Evolutionary conservation across 176 grass and related monocot species (phyloP).

Genomic region (Rhynchospora pubera): DNA sequence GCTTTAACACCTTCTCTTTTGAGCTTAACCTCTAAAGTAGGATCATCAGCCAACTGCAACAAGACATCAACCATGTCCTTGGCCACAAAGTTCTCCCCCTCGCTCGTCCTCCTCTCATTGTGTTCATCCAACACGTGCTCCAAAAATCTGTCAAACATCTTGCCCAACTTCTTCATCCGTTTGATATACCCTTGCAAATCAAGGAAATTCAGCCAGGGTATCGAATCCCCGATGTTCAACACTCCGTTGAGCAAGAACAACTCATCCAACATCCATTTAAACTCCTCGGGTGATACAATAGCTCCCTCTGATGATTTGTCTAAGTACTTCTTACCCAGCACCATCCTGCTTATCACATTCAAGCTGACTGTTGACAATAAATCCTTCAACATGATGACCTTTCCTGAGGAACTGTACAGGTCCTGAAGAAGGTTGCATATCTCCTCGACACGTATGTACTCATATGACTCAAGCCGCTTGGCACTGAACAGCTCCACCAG

Average conservation of each 20-base stretch:
- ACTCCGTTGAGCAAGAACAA: slow-evolving; percentile 86
- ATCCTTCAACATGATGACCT: slow-evolving; percentile 62
- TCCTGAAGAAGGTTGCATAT: slow-evolving; percentile 37
- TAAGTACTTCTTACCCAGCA: slow-evolving; percentile 81
- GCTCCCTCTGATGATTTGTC: slow-evolving; percentile 6
- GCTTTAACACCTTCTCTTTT: slow-evolving; percentile 47
- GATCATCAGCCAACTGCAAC: slow-evolving; percentile 58
- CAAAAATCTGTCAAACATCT: slow-evolving; percentile 71
- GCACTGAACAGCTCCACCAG: slow-evolving; percentile 80
- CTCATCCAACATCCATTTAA: slow-evolving; percentile 89
- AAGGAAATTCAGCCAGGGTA: slow-evolving; percentile 70
- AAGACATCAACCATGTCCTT: slow-evolving; percentile 91
- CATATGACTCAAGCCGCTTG: slow-evolving; percentile 59
- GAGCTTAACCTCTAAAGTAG: slow-evolving; percentile 58
- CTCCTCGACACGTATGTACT: slow-evolving; percentile 64
- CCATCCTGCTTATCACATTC: slow-evolving; percentile 83
- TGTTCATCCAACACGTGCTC: slow-evolving; percentile 84
- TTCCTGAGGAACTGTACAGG: slow-evolving; percentile 28
- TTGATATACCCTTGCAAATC: slow-evolving; percentile 79
- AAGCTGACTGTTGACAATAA: slow-evolving; percentile 57
- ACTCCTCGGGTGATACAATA: slow-evolving; percentile 62
- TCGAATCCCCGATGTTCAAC: slow-evolving; percentile 88
- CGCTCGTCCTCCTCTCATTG: slow-evolving; percentile 29
- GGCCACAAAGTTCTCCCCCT: slow-evolving; percentile 49
- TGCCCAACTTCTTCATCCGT: slow-evolving; percentile 78